Evolutionary conservation across 371 early-diverging fungal species (phyloP), one percentile per base, ranked within the genome.

Genomic region (Zopfochytrium polystomum): DNA sequence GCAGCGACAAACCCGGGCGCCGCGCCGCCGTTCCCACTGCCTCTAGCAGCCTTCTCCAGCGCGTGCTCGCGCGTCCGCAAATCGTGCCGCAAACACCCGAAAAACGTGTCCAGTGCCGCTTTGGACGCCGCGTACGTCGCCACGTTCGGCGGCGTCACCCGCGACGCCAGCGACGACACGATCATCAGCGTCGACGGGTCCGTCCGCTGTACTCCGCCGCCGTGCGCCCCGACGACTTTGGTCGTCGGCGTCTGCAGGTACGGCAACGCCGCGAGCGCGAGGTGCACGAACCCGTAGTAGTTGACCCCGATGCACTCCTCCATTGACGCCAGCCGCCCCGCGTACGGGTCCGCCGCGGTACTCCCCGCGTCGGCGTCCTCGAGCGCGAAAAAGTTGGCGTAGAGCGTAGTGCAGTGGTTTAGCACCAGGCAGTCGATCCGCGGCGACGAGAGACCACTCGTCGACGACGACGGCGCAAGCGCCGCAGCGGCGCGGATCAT

Each of bases 61-160:
- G n/a, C n/a, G n/a, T n/a, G n/a, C n/a, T n/a, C n/a, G n/a, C n/a
- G n/a, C n/a, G 11, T 4, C 18, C 18, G 23, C 20, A 55, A 30
- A 42, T 55, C 58, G 23, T n/a, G 31, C 33, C 58, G 7, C 33
- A 58, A n/a, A 9, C 43, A 27, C 7, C 11, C 33, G 34, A 58
- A 58, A 34, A 47, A 58, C 22, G 48, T 49, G 25, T 58, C 48
- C n/a, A 58, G 46, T 13, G 58, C 58, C 30, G 29, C 33, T 42
- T 58, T 58, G n/a, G 58, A 58, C 13, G 58, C 58, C 29, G 22
- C 29, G 49, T 58, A 58, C 20, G 58, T 49, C 25, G 46, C 48
- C 25, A 58, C 48, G 31, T 13, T 13, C 29, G 58, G 58, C 15
- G 58, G 46, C 26, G 48, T 25, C 25, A 58, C 22, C 25, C 48